phyloP scores from a whole-genome alignment of 306 rosid species.

The Cucumis sativus region DNA sequence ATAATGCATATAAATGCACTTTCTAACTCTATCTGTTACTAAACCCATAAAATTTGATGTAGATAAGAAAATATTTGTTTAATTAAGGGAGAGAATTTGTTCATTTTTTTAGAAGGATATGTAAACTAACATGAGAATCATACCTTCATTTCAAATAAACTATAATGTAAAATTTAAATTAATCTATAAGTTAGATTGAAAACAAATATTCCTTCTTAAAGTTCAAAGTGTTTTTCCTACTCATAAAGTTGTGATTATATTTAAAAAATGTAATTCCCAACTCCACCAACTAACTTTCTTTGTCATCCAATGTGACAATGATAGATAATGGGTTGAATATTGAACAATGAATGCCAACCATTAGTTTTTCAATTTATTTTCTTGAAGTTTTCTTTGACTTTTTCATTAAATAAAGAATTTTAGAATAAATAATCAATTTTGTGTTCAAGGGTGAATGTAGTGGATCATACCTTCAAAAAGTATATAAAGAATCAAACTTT shows the following conservation, averaged over 20 bases:
- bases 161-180: neutral
- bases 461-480: no score
- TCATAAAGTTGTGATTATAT: neutral
- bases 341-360: neutral
- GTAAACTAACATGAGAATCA: neutral
- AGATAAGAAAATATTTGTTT: neutral
- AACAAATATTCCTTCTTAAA: neutral
- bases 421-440: neutral
- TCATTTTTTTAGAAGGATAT: no score
- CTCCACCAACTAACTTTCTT: neutral
- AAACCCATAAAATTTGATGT: neutral
- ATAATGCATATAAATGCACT: neutral
- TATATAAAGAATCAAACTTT: no score
- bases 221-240: neutral
- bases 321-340: neutral
- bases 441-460: no score
- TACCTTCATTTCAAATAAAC: neutral
- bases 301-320: neutral
- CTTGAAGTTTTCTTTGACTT: neutral
- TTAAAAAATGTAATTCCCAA: neutral
- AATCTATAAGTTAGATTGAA: neutral
- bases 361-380: neutral
- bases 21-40: neutral
- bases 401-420: neutral
- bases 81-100: no score